A percentile compares a stretch with the other conserved stretches of the same genome.
These are phyloP conservation scores for Filobasidium floriforme DNA, from an alignment of 768 basidiomycete species.

Conservation along the genomic window DNA sequence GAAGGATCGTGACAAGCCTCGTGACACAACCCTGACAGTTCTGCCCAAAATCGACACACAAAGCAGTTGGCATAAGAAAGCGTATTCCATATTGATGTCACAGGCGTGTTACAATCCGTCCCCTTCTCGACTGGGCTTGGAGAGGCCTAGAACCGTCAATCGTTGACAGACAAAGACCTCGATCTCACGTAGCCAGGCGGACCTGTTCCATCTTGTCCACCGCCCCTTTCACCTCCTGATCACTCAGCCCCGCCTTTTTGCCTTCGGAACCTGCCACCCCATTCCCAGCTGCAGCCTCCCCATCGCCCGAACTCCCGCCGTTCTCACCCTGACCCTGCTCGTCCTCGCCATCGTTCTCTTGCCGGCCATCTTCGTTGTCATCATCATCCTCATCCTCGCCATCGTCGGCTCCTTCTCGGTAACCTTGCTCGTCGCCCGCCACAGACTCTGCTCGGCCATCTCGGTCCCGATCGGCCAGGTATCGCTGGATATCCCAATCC, in stretches of 20 bases:
- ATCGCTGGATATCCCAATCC: constrained; percentile 44
- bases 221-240: constrained; percentile 12
- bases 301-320: not conserved
- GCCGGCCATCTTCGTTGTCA: constrained; percentile 7
- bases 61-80: too few relatives aligned
- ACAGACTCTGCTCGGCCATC: constrained; percentile 12
- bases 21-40: too few relatives aligned
- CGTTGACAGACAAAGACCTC: not conserved
- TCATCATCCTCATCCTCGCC: constrained; percentile 8
- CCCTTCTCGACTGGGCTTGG: too few relatives aligned
- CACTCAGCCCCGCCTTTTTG: constrained; percentile 1
- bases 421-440: constrained; percentile 16
- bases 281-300: not conserved
- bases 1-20: too few relatives aligned
- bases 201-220: constrained; percentile 14
- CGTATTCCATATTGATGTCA: too few relatives aligned
- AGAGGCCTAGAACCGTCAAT: not conserved
- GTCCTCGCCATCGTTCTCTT: constrained; percentile 10
- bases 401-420: constrained; percentile 15
- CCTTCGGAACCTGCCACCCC: not conserved
- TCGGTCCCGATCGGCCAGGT: constrained; percentile 15
- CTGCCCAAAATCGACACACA: too few relatives aligned
- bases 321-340: too few relatives aligned
- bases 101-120: too few relatives aligned
- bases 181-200: constrained; percentile 11